Base-by-base conservation (phyloP, 495 filamentous ascomycete genomes). In the Penicillium angulare region DNA sequence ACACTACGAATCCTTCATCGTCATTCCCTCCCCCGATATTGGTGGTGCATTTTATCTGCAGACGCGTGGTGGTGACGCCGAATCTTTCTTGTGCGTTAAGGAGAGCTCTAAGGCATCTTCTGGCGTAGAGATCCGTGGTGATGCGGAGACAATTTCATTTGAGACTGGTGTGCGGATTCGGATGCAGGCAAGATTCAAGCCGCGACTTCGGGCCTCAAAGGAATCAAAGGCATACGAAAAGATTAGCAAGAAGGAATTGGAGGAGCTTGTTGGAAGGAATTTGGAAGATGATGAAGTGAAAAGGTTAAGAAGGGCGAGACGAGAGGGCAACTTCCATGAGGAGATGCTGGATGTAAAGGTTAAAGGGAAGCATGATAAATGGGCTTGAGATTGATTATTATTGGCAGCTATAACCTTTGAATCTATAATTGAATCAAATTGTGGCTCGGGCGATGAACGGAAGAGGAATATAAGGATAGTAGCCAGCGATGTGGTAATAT, bases 351-450 rank as follows among this genome's bases (percentile, higher is more conserved):
- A 96, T 77, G 77, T 97, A 23, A 91, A 89, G 67, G 89, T 96
- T 9, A 96, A 93, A 69, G 87, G 84, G 47, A 97, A 96, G 72
- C 93, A 98, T 75, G 93, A 98, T 72, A 98, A 98, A 67, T 98
- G 81, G 76, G 85, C 85, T 53, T 83, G 61, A 66, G 47, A 22
- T 22, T 43, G 8, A 12, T 9, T 6, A 9, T 31, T 7, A 31
- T 9, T 31, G 27, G 5, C 27, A 31, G 13, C 8, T 9, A 31
- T 31, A 31, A 31, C n/a, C n/a, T n/a, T n/a, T n/a, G n/a, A n/a
- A n/a, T n/a, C n/a, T n/a, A n/a, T n/a, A n/a, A n/a, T n/a, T n/a
- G n/a, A n/a, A n/a, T n/a, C n/a, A n/a, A n/a, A n/a, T n/a, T n/a
- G n/a, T n/a, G n/a, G n/a, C n/a, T n/a, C n/a, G n/a, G n/a, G n/a